phyloP scores from a whole-genome alignment of 768 basidiomycete species.

The Amanita subjunquillea region DNA sequence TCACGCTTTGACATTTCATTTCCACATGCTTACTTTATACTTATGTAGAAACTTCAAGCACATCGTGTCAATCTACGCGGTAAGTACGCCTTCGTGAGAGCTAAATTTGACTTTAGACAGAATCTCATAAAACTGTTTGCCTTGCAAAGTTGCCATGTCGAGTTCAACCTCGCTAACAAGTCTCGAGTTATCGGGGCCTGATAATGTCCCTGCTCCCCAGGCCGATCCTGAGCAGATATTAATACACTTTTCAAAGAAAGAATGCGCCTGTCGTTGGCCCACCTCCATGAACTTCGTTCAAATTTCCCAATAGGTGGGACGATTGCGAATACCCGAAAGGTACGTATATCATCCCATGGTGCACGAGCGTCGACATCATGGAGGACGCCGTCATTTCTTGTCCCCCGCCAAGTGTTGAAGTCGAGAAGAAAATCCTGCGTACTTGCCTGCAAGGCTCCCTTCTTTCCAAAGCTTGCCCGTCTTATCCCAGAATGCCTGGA shows the following conservation, averaged over 20 bases:
- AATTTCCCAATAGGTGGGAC: slow-evolving; percentile 22
- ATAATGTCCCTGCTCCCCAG: slow-evolving; percentile 72
- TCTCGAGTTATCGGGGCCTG: slow-evolving; percentile 43
- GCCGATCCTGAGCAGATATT: slow-evolving; percentile 42
- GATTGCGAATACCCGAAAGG: slow-evolving; percentile 25
- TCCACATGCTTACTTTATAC: too few species aligned
- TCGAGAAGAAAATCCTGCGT: slow-evolving; percentile 58
- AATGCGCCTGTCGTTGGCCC: slow-evolving; percentile 10
- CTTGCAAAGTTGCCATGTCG: slow-evolving; percentile 48
- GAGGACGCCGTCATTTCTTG: slow-evolving; percentile 46
- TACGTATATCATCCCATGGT: slow-evolving; percentile 45
- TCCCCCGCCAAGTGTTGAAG: slow-evolving; percentile 59
- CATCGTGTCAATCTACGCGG: background rate
- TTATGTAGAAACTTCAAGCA: too few species aligned
- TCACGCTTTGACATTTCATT: too few species aligned
- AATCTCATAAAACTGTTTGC: slow-evolving; percentile 41
- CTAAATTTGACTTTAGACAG: slow-evolving; percentile 33
- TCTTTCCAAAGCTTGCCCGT: slow-evolving; percentile 55
- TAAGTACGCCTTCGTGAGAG: background rate
- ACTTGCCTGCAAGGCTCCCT: slow-evolving; percentile 57
- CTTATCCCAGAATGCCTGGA: slow-evolving; percentile 67
- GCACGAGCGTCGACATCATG: slow-evolving; percentile 42
- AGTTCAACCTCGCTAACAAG: slow-evolving; percentile 49
- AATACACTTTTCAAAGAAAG: background rate
- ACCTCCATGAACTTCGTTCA: slow-evolving; percentile 54